These are phyloP conservation scores for Rostrohypoxylon terebratum DNA, from an alignment of 495 filamentous ascomycete genomes.

Conservation along the genomic window DNA sequence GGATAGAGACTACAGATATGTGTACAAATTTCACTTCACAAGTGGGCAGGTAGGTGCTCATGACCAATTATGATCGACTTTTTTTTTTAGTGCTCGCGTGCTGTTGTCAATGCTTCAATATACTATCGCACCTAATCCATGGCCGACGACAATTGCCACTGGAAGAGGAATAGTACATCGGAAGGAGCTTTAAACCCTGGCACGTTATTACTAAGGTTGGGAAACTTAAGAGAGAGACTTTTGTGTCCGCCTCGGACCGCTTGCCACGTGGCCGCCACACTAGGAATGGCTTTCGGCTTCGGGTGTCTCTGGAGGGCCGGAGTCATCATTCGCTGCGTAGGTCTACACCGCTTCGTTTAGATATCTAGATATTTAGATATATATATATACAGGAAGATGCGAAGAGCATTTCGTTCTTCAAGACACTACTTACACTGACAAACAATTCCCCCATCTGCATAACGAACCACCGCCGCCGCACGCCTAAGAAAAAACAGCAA, in stretches of 20 bases:
- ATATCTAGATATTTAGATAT: too few relatives aligned
- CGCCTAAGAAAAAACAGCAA: neutral
- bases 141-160: neutral
- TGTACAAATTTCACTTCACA: neutral
- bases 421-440: neutral
- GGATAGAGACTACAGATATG: neutral
- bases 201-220: neutral
- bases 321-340: neutral
- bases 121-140: neutral
- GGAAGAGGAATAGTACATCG: neutral
- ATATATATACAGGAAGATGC: neutral
- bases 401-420: neutral
- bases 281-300: neutral
- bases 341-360: neutral
- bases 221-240: neutral
- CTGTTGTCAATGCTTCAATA: neutral
- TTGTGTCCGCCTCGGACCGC: neutral
- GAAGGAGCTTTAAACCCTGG: neutral
- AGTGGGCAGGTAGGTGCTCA: neutral
- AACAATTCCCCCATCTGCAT: neutral
- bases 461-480: neutral
- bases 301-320: neutral
- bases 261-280: neutral
- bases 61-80: neutral
- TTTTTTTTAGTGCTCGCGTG: neutral